These are phyloP conservation scores for Trichoderma cornu-damae DNA, from an alignment of 2,329 filamentous ascomycete species.

Conservation along the genomic window DNA sequence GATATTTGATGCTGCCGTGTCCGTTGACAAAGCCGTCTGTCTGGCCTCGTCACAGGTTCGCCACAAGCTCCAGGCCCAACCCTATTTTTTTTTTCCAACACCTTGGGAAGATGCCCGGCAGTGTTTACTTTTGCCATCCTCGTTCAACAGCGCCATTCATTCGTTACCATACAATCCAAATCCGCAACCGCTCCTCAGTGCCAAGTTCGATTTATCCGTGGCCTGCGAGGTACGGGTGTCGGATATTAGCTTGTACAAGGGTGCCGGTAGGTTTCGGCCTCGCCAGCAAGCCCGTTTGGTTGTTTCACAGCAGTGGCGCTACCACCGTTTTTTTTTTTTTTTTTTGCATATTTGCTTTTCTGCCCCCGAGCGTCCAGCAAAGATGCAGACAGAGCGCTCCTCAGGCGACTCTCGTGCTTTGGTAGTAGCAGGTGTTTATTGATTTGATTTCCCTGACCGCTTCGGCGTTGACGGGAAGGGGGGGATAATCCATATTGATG, in stretches of 20 bases:
- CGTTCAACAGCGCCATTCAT: no score
- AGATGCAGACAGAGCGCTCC: not conserved
- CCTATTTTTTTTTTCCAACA: no score
- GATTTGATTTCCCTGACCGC: not conserved
- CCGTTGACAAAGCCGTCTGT: no score
- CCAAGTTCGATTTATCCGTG: not conserved
- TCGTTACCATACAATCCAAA: slow-evolving; percentile 10
- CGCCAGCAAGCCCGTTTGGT: not conserved
- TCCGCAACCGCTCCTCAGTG: not conserved
- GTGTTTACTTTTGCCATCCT: not conserved
- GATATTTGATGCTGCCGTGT: no score
- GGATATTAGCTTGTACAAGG: slow-evolving; percentile 10
- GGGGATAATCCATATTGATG: no score
- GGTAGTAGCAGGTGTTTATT: not conserved
- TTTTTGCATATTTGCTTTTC: no score
- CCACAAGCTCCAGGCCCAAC: no score
- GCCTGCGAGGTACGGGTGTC: not conserved
- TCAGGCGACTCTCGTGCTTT: not conserved
- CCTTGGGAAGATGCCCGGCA: no score
- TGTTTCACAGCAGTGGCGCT: slow-evolving; percentile 9
- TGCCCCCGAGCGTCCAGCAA: not conserved
- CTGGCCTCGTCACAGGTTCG: no score
- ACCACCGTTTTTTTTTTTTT: no score
- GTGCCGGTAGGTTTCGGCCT: slow-evolving; percentile 1
- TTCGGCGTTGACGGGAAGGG: not conserved